Base-by-base conservation (phyloP, 495 filamentous ascomycete species). In the Penicillium taxi region DNA sequence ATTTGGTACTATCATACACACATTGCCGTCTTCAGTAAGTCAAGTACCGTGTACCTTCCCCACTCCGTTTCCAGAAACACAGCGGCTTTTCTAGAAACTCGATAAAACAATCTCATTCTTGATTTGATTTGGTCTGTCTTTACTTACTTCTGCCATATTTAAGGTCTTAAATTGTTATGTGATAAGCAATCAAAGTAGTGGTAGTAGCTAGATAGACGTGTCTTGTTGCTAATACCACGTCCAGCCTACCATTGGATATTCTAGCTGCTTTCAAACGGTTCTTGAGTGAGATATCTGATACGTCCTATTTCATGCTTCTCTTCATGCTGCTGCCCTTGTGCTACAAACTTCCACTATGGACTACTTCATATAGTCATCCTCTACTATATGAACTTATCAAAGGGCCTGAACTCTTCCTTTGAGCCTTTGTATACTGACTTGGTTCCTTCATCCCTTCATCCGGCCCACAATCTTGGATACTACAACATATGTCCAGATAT, bases 251-350 rank as follows among this genome's bases (percentile, higher is more conserved):
- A 50, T 50, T 50, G 42, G 42, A 20, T 28, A 26, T 29, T 22
- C 6, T 20, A 37, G 38, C 29, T 35, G 37, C 35, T 46, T 46
- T 42, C 30, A 45, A 45, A 44, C 28, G 17, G 41, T 49, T 44
- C 37, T 41, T 48, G 45, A 26, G 14, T 35, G 34, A 26, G 32
- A 36, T 20, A 19, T 19, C 32, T 23, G 13, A 35, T 35, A 35
- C 32, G 32, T 35, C 32, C 20, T 14, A 23, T 35, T 9, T 13
- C 11, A 9, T 7, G 13, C 11, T 34, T 34, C n/a, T 24, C 15
- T 24, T 35, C 0, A 6, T n/a, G 1, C 21, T 21, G 16, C 21
- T 24, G 9, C 12, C 29, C 19, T 31, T 18, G 4, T 9, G 15
- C 12, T 25, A 30, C 27, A 2, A 30, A 6, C 27, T n/a, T n/a